A percentile compares a stretch with the other conserved stretches of the same genome.
Evolutionary conservation across 768 basidiomycete genomes (phyloP).

Genomic region (Kwoniella heveanensis): DNA sequence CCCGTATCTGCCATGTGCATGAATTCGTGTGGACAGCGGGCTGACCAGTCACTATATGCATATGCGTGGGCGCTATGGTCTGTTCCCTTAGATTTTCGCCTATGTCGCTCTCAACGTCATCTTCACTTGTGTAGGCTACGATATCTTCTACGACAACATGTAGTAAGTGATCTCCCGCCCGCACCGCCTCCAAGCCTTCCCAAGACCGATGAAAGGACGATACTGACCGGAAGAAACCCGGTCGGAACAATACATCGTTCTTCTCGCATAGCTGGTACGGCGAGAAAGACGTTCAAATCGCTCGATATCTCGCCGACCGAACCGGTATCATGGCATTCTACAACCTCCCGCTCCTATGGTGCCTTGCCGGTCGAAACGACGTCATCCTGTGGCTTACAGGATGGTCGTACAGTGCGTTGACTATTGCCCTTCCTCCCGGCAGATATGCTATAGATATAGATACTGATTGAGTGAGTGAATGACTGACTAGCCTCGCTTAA

Average conservation of each 20-base stretch:
- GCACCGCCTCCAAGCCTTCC: no score
- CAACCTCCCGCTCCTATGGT: slow-evolving; percentile 39
- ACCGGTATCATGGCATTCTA: slow-evolving; percentile 41
- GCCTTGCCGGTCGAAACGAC: slow-evolving; percentile 37
- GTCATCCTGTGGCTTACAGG: slow-evolving; percentile 38
- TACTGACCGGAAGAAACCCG: no score
- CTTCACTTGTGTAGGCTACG: slow-evolving; percentile 24
- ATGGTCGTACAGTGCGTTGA: slow-evolving; percentile 34
- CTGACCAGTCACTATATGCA: no score
- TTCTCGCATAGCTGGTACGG: slow-evolving; percentile 16
- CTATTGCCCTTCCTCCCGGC: no score
- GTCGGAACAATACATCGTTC: no score
- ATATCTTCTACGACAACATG: slow-evolving; percentile 31
- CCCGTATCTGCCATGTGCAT: no score
- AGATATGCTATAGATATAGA: no score
- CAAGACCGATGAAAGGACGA: no score
- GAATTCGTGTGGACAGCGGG: no score
- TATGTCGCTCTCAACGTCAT: slow-evolving; percentile 34
- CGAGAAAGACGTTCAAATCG: slow-evolving; percentile 11
- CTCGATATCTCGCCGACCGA: slow-evolving; percentile 31
- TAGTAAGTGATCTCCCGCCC: slow-evolving; percentile 28
- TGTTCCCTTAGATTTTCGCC: slow-evolving; percentile 34
- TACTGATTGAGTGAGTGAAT: no score
- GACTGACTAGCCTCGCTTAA: slow-evolving; percentile 23
- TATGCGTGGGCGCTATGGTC: no score